phyloP scores from a whole-genome alignment of 805 yeast species.

The Candida ortonii region DNA sequence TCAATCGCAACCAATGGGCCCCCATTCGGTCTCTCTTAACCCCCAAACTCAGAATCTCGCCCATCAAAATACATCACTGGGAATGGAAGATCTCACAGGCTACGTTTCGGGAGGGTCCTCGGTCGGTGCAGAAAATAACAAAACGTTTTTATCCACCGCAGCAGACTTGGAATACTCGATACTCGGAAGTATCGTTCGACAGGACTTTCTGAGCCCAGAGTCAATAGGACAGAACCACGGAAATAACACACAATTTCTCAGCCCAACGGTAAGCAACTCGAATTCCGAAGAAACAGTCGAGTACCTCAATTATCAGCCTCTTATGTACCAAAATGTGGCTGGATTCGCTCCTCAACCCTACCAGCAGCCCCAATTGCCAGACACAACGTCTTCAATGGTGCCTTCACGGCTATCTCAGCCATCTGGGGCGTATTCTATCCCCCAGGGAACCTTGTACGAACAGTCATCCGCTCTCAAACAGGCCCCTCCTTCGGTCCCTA shows the following conservation, averaged over 20 bases:
- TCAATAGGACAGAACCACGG: slow-evolving; percentile 6
- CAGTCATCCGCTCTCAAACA: background rate
- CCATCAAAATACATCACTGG: slow-evolving; percentile 3
- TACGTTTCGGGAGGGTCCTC: too few relatives aligned
- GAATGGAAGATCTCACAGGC: too few relatives aligned
- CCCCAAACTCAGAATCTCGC: background rate
- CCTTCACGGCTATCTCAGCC: too few relatives aligned
- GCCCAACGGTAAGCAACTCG: slow-evolving; percentile 36
- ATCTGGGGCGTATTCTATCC: too few relatives aligned
- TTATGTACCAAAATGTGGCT: slow-evolving; percentile 18
- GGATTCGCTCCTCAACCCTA: slow-evolving; percentile 5
- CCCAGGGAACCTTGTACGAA: background rate
- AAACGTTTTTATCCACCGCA: slow-evolving; percentile 60
- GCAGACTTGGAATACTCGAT: slow-evolving; percentile 73
- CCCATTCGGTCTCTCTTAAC: background rate
- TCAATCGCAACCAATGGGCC: too few relatives aligned
- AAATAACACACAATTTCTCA: slow-evolving; percentile 21
- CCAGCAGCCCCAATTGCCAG: too few relatives aligned
- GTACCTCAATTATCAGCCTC: slow-evolving; percentile 25
- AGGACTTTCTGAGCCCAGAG: slow-evolving; percentile 34
- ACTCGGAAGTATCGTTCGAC: slow-evolving; percentile 60
- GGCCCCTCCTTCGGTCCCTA: slow-evolving; percentile 31
- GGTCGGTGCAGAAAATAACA: slow-evolving; percentile 1
- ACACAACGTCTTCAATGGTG: too few relatives aligned
- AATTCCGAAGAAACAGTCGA: slow-evolving; percentile 30